Evolutionary conservation across 192 early-diverging fungal genomes (phyloP).

Genomic region (Mortierella alpina): DNA sequence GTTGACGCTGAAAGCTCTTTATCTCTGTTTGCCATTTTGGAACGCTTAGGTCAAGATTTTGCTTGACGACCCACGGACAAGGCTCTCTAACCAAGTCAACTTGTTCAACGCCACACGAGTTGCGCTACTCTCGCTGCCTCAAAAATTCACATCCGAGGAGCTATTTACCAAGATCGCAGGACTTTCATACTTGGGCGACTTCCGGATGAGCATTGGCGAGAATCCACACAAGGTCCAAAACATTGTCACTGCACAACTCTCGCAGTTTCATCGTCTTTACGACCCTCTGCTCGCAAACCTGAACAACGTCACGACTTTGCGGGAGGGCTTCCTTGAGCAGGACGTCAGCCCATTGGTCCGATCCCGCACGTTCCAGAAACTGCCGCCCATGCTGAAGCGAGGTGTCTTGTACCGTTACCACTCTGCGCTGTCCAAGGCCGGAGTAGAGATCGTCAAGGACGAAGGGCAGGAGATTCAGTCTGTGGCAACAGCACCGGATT

Average conservation of each 20-base stretch:
- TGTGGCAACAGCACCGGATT: constrained; percentile 41
- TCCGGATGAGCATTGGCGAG: constrained; percentile 92
- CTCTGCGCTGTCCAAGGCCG: constrained; percentile 44
- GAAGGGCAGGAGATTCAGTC: constrained; percentile 50
- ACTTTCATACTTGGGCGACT: constrained; percentile 93
- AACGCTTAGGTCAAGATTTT: constrained; percentile 74
- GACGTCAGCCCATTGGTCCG: constrained; percentile 70
- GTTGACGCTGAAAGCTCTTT: background rate
- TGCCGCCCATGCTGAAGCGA: constrained; percentile 80
- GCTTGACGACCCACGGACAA: constrained; percentile 78
- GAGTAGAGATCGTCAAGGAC: constrained; percentile 44
- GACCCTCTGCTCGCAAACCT: constrained; percentile 61
- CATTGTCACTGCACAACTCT: constrained; percentile 86
- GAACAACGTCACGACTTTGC: constrained; percentile 57
- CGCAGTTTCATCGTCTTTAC: constrained; percentile 69
- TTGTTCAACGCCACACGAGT: constrained; percentile 85
- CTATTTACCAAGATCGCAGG: constrained; percentile 85
- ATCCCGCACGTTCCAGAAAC: constrained; percentile 78
- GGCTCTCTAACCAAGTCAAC: constrained; percentile 85
- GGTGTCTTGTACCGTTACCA: constrained; percentile 43
- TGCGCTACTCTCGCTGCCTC: constrained; percentile 86
- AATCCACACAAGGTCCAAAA: constrained; percentile 97
- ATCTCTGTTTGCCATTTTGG: background rate
- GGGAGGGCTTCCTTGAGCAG: constrained; percentile 64
- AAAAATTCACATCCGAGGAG: constrained; percentile 82